A percentile compares a stretch with the other conserved stretches of the same genome.
These are phyloP conservation scores for Hyaloscypha bicolor DNA, from an alignment of 495 filamentous ascomycete genomes.

Conservation along the genomic window DNA sequence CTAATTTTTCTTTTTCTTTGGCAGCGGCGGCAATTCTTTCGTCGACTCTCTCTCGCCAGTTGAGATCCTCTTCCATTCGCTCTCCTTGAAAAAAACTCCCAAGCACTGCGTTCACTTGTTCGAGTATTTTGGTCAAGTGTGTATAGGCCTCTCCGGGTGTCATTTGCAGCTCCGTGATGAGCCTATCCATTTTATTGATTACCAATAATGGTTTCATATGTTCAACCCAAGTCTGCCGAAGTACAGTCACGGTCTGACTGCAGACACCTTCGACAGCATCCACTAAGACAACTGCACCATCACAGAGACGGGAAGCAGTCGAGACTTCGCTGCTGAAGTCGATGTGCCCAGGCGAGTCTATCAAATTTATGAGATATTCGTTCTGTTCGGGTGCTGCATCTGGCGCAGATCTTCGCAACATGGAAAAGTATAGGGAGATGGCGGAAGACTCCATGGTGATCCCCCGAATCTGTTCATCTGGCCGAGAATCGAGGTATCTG, in stretches of 20 bases:
- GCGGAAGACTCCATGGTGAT: slow-evolving; percentile 99
- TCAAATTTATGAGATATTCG: slow-evolving; percentile 96
- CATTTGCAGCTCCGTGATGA: slow-evolving; percentile 92
- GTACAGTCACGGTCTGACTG: slow-evolving; percentile 95
- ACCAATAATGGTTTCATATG: slow-evolving; percentile 92
- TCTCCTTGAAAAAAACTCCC: slow-evolving; percentile 98
- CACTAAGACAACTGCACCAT: slow-evolving; percentile 94
- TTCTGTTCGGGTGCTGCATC: slow-evolving; percentile 70
- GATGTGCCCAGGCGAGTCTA: slow-evolving; percentile 97
- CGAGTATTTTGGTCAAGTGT: slow-evolving; percentile 86
- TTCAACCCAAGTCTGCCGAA: slow-evolving; percentile 95
- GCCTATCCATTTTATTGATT: slow-evolving; percentile 97
- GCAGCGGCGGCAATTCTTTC: slow-evolving; percentile 67
- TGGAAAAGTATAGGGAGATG: slow-evolving; percentile 95
- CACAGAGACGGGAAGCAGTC: slow-evolving; percentile 90
- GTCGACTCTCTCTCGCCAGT: slow-evolving; percentile 94
- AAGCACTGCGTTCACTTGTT: slow-evolving; percentile 96
- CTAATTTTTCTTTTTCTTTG: slow-evolving; percentile 47
- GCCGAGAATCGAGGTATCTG: slow-evolving; percentile 93
- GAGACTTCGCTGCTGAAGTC: slow-evolving; percentile 99
- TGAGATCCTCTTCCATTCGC: slow-evolving; percentile 97
- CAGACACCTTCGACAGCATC: slow-evolving; percentile 98
- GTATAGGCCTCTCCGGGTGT: slow-evolving; percentile 85
- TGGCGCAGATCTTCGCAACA: slow-evolving; percentile 67
- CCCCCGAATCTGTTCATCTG: slow-evolving; percentile 94